These are phyloP conservation scores for Suhomyces sp. DNA, from an alignment of 805 yeast species.

Conservation along the genomic window DNA sequence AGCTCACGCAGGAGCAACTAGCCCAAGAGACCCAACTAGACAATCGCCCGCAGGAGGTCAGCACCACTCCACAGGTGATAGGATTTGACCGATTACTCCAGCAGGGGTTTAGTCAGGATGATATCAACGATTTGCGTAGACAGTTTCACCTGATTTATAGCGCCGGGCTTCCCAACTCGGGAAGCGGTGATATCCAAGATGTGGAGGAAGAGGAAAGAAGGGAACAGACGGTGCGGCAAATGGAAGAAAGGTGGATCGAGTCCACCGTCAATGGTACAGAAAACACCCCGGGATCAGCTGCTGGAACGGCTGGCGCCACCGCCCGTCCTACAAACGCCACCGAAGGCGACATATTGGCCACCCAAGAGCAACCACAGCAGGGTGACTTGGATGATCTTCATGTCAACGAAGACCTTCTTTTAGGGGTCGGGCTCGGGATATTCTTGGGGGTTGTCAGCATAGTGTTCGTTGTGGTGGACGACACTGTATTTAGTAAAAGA, in stretches of 20 bases:
- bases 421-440: conserved; percentile 73
- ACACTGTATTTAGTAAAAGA: conserved; percentile 57
- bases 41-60: conserved; percentile 43
- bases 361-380: conserved; percentile 8
- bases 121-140: conserved; percentile 63
- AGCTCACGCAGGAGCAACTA: conserved; percentile 52
- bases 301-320: conserved; percentile 2
- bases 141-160: conserved; percentile 77
- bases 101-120: conserved; percentile 81
- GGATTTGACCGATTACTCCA: conserved; percentile 83
- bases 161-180: conserved; percentile 20
- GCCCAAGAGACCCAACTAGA: conserved; percentile 60
- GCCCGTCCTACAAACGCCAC: conserved; percentile 2
- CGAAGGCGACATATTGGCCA: conserved; percentile 1
- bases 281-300: conserved; percentile 18
- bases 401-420: conserved; percentile 59
- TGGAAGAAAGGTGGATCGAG: conserved; percentile 89
- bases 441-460: conserved; percentile 67
- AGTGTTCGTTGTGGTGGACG: conserved; percentile 58
- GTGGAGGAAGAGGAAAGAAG: conserved; percentile 42
- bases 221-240: conserved; percentile 46
- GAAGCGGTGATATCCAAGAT: conserved; percentile 28
- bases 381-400: conserved; percentile 30
- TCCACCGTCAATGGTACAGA: conserved; percentile 59
- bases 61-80: conserved; percentile 63